Conservation (phyloP, 768 basidiomycete species). For the Tulasnella sp. region DNA sequence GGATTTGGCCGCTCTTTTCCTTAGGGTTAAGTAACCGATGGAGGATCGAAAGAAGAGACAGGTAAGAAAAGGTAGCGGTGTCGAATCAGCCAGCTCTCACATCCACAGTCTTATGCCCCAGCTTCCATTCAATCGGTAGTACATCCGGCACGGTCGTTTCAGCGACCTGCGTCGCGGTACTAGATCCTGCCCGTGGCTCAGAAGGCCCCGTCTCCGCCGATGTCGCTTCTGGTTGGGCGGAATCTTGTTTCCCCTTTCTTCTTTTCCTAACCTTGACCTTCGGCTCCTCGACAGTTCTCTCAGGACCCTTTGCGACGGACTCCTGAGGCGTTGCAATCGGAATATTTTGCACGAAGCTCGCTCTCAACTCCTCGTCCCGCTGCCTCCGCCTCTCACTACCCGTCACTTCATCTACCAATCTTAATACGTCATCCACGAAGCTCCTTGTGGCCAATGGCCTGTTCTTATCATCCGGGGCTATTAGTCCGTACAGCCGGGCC, state of each 20-base stretch:
- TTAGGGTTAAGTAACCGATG: conserved; percentile 12
- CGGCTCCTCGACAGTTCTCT: neutral
- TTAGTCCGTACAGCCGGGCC: neutral
- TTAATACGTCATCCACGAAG: neutral
- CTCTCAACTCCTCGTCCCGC: conserved; percentile 6
- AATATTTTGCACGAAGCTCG: neutral
- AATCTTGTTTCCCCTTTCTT: neutral
- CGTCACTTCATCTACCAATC: neutral
- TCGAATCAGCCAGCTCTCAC: neutral
- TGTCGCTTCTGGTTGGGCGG: neutral
- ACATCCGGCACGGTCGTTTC: neutral
- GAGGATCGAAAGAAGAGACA: neutral
- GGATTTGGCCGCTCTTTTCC: conserved; percentile 3
- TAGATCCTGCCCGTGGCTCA: neutral
- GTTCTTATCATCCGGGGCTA: neutral
- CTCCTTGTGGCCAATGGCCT: neutral
- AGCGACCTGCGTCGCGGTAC: neutral
- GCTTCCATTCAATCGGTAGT: neutral
- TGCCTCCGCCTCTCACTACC: neutral
- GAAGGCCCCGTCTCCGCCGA: neutral
- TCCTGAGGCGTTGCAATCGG: neutral
- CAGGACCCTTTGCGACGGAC: neutral
- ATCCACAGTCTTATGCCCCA: neutral
- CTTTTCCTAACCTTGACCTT: neutral
- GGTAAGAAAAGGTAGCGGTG: neutral